A percentile compares a stretch with the other conserved stretches of the same genome.
Evolutionary conservation across 2,329 filamentous ascomycete genomes (phyloP).

Genomic region (Beauveria scarabaeidicola): DNA sequence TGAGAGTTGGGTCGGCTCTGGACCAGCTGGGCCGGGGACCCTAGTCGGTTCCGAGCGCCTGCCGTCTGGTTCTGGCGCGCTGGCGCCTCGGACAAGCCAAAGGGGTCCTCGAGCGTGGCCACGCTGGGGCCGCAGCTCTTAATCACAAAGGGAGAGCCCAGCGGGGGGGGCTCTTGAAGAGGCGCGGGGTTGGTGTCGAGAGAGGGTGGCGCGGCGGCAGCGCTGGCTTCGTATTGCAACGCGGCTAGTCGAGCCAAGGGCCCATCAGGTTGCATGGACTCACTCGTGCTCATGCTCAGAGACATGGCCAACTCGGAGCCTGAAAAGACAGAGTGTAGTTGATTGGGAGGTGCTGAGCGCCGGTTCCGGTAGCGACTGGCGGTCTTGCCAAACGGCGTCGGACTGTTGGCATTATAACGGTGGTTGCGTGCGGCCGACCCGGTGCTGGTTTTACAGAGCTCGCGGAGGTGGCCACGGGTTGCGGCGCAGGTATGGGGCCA

Average conservation of each 20-base stretch:
- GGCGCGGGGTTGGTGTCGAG: constrained; percentile 17
- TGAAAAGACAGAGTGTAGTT: constrained; percentile 40
- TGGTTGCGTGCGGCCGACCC: constrained; percentile 33
- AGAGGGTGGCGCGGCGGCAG: constrained; percentile 14
- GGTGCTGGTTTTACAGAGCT: constrained; percentile 51
- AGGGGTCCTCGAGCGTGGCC: constrained; percentile 37
- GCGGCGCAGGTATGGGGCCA: constrained; percentile 59
- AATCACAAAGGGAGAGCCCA: constrained; percentile 48
- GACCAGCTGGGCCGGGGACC: constrained; percentile 44
- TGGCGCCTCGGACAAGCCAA: constrained; percentile 23
- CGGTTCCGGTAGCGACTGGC: constrained; percentile 42
- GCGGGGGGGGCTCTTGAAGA: constrained; percentile 25
- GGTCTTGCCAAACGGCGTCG: constrained; percentile 46
- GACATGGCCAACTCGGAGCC: constrained; percentile 56
- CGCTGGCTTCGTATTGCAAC: constrained; percentile 13
- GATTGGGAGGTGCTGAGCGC: constrained; percentile 35
- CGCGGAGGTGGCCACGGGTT: constrained; percentile 53
- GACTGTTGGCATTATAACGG: constrained; percentile 43
- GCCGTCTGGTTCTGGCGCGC: constrained; percentile 40
- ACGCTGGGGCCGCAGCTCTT: constrained; percentile 56
- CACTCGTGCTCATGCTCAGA: constrained; percentile 52
- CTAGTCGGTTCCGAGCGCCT: constrained; percentile 38
- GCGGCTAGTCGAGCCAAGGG: constrained; percentile 51
- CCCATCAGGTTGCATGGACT: constrained; percentile 55
- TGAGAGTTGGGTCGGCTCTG: constrained; percentile 44